Conservation (phyloP, 441 rosid species). For the Corymbia citriodora region DNA sequence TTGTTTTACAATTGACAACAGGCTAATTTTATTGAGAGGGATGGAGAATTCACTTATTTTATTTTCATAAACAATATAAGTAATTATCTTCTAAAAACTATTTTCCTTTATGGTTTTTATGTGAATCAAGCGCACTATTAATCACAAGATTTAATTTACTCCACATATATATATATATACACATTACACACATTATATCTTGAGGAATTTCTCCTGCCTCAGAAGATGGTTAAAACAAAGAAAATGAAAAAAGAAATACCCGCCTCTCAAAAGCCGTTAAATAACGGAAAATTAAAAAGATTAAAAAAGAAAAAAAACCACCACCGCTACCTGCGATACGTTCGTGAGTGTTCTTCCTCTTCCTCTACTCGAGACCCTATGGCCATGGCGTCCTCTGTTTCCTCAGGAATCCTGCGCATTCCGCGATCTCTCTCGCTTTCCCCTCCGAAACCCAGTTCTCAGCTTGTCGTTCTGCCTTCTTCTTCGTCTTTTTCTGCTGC, state of each 20-base stretch:
- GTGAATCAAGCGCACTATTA: neutral
- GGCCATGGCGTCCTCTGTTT: slow-evolving; percentile 18
- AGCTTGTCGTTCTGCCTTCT: neutral
- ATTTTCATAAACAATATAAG: too few relatives aligned
- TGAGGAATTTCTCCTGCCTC: neutral
- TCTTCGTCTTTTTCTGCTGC: neutral
- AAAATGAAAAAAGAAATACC: neutral
- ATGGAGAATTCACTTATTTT: too few relatives aligned
- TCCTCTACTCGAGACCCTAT: neutral
- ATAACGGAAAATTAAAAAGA: neutral
- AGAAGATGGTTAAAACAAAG: neutral
- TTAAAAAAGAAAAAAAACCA: rapidly evolving
- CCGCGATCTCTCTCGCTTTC: neutral
- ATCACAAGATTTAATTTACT: neutral
- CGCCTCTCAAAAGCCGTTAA: neutral
- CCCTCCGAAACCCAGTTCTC: neutral
- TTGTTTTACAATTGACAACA: rapidly evolving
- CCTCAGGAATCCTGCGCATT: slow-evolving; percentile 7
- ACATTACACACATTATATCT: neutral
- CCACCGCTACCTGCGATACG: neutral
- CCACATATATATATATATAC: too few relatives aligned
- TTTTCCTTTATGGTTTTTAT: neutral
- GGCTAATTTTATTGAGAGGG: too few relatives aligned
- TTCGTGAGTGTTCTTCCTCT: neutral
- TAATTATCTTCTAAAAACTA: too few relatives aligned